phyloP scores from a whole-genome alignment of 495 filamentous ascomycete species.

The Xylaria curta region DNA sequence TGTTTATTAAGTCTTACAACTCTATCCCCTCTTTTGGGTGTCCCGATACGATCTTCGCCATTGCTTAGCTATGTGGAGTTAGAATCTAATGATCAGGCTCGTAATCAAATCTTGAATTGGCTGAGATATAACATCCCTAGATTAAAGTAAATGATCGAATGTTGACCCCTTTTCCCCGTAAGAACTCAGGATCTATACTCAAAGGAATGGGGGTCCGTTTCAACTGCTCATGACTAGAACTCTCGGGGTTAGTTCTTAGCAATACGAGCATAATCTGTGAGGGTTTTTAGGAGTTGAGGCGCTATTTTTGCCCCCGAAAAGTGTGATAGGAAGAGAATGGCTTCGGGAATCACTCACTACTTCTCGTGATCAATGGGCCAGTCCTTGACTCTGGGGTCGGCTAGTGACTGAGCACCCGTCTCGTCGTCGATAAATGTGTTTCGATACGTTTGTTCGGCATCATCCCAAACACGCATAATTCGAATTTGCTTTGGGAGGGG shows the following conservation, averaged over 20 bases:
- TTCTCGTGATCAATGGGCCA: neutral
- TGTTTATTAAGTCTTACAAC: neutral
- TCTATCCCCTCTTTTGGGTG: no score
- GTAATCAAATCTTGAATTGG: neutral
- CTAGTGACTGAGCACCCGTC: neutral
- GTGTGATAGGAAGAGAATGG: no score
- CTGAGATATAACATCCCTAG: neutral
- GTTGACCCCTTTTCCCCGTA: neutral
- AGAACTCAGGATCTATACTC: neutral
- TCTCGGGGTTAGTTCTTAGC: no score
- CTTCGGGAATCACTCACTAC: neutral
- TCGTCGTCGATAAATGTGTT: neutral
- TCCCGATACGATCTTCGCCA: no score
- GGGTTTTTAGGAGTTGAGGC: no score
- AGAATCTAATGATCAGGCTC: neutral
- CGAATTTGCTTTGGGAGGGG: neutral
- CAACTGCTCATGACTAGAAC: neutral
- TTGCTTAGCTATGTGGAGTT: neutral
- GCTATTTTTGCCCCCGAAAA: no score
- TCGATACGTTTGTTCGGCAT: neutral
- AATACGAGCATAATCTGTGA: no score
- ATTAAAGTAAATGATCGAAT: neutral
- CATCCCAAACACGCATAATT: neutral
- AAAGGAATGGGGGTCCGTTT: neutral
- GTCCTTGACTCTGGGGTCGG: neutral